Evolutionary conservation across 1,284 basidiomycete species (phyloP), one percentile per base, ranked within the genome.

Genomic region (Mycosarcoma maydis): DNA sequence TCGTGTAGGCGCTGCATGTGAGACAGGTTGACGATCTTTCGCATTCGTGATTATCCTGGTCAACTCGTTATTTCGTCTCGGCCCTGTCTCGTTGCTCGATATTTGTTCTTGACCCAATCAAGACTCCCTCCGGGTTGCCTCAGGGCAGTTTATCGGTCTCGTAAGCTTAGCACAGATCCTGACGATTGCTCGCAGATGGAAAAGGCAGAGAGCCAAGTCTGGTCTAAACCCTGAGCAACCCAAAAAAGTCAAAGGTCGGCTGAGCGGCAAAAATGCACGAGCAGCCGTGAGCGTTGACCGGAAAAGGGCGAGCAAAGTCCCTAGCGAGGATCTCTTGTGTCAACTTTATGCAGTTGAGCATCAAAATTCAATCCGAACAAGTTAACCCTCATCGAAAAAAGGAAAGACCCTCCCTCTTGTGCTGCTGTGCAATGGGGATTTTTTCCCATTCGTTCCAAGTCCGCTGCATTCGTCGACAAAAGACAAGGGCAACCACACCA

Each of bases 31-130:
- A n/a, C n/a, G n/a, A n/a, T n/a, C n/a, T n/a, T n/a, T n/a, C n/a
- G n/a, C 43, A 40, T 39, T 53, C 13, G 27, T 29, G 51, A 45
- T 34, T 34, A 53, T 53, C 51, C 16, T 53, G 27, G 8, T 33
- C 43, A 42, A 42, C 34, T 34, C 39, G 14, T n/a, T n/a, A n/a
- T n/a, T n/a, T n/a, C n/a, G n/a, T n/a, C n/a, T n/a, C n/a, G n/a
- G n/a, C n/a, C n/a, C n/a, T n/a, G n/a, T n/a, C n/a, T n/a, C n/a
- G n/a, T n/a, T n/a, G n/a, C n/a, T n/a, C n/a, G n/a, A n/a, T n/a
- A n/a, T n/a, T n/a, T n/a, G n/a, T n/a, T n/a, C n/a, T n/a, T n/a
- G n/a, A n/a, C n/a, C n/a, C n/a, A n/a, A n/a, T n/a, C n/a, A n/a
- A n/a, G n/a, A n/a, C n/a, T n/a, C n/a, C n/a, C n/a, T n/a, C n/a